Conservation (phyloP, 176 grass and related monocot genomes). For the Puccinellia tenuiflora region DNA sequence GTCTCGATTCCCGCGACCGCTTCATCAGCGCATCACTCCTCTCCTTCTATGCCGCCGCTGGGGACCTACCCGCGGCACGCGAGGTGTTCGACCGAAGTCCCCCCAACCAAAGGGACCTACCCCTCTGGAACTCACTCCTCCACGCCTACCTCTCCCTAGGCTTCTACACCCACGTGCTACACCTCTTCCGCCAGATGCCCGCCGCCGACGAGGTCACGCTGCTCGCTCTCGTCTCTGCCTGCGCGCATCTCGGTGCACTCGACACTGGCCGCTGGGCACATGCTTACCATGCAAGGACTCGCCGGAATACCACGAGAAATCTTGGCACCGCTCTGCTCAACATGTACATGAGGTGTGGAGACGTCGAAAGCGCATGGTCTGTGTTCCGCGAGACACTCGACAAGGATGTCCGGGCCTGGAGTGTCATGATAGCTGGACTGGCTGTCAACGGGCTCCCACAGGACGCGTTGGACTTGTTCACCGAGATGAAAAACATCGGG, state of each 20-base stretch:
- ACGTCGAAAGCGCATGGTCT: conserved; percentile 23
- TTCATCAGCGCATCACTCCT: conserved; percentile 34
- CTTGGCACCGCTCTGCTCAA: conserved; percentile 40
- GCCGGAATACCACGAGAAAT: conserved; percentile 3
- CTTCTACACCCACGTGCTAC: conserved; percentile 3
- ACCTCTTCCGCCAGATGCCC: conserved; percentile 22
- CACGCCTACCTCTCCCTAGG: conserved; percentile 28
- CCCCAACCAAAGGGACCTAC: conserved; percentile 10
- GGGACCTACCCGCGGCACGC: not conserved
- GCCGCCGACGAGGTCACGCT: conserved; percentile 28
- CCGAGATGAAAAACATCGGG: conserved; percentile 12
- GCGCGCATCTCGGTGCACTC: conserved; percentile 30
- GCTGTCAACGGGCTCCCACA: conserved; percentile 26
- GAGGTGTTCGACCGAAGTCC: conserved; percentile 37
- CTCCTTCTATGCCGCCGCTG: conserved; percentile 16
- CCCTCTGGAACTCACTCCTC: conserved; percentile 41
- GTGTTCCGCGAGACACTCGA: conserved; percentile 3
- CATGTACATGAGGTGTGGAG: conserved; percentile 47
- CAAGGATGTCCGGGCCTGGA: conserved; percentile 38
- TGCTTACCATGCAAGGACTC: conserved; percentile 10
- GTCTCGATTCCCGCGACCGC: conserved; percentile 18
- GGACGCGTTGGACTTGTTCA: conserved; percentile 21
- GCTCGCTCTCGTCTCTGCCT: conserved; percentile 34
- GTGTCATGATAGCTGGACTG: conserved; percentile 32
- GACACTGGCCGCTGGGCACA: conserved; percentile 35